Evolutionary conservation across 1,139 yeast species (phyloP), one percentile per base, ranked within the genome.

Genomic region (Taphrina confusa): DNA sequence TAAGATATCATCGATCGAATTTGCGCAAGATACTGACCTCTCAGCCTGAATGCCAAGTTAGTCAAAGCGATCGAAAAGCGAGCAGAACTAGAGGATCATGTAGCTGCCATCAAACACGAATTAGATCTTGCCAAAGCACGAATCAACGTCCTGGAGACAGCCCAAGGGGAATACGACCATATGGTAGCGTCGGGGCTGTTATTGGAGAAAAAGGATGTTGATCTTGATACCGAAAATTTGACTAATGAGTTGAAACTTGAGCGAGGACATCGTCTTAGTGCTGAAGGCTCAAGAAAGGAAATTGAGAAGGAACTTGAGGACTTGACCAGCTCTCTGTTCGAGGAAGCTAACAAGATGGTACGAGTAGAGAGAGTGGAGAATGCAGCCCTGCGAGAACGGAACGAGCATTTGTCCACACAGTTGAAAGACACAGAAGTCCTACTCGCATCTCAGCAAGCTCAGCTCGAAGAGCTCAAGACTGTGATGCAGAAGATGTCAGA

Each of bases 291-390:
- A 66, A 78, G 80, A 58, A 73, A 75, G 60, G 74, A 75, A 64
- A 73, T 85, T 45, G 78, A 82, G 63, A 80, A 75, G n/a, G 91
- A 85, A 68, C 83, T 84, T 55, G 89, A 84, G 69, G 89, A 85
- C 61, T 74, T 85, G 66, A 81, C 86, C 0, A 84, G 83, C 8
- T 79, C 84, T 11, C 74, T 85, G 62, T 85, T 85, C 70, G 83
- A 80, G 66, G 87, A 85, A 69, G 91, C 91, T 52, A 85, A 85
- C 69, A 75, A 76, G 57, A 83, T 84, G 84, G 91, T 85, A n/a
- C 80, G 83, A 63, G 77, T 79, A 62, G 90, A 89, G 0, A 79
- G 83, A 51, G 68, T 71, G 9, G 75, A 73, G 57, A 73, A 74
- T 4, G 72, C 74, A 25, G 73, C 71, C 23, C 68, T 69, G 62